Base-by-base conservation (phyloP, 305 asterid genomes). In the Fraxinus xanthoxyloides region DNA sequence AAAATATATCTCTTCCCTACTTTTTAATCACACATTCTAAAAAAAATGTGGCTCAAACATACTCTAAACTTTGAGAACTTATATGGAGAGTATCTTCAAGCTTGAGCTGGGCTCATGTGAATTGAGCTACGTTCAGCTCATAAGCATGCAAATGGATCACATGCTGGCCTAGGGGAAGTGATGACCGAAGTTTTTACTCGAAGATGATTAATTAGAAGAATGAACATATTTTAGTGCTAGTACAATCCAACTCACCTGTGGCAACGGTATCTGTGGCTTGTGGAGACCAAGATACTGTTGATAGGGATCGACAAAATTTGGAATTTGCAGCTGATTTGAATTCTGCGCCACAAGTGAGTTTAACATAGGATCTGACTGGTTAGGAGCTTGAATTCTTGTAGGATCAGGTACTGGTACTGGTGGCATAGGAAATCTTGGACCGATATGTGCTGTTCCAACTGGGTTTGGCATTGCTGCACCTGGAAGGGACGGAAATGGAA, bases 401-500 rank as follows among this genome's bases (percentile, higher is more conserved):
- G 87, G 82, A 78, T 85, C 89, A 26, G 88, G 56, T 21, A 87
- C 65, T 13, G 87, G 87, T 79, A 87, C 80, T 38, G 84, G 85
- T 79, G 85, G 88, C 90, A 85, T 81, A 56, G 93, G 91, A 87
- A 82, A 95, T 48, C 88, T 80, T 31, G 91, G 90, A 56, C 90
- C 87, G 88, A 90, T 85, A 65, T 86, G 91, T 31, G 92, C 93
- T 67, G 91, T 88, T 73, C 88, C 88, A 2, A 87, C 88, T 36
- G 90, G 90, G 75, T 76, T 90, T 24, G 94, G 90, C 82, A 89
- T 82, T 10, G 88, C 87, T 1, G 92, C 80, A 80, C 90, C 91
- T 2, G 91, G 95, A 32, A 88, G 79, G 43, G 92, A 34, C 40
- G 93, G 94, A 78, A 89, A 91, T 17, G 92, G 93, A 46, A 90